Evolutionary conservation across 2,329 filamentous ascomycete species (phyloP), one percentile per base, ranked within the genome.

Genomic region (Sporothrix inflata): DNA sequence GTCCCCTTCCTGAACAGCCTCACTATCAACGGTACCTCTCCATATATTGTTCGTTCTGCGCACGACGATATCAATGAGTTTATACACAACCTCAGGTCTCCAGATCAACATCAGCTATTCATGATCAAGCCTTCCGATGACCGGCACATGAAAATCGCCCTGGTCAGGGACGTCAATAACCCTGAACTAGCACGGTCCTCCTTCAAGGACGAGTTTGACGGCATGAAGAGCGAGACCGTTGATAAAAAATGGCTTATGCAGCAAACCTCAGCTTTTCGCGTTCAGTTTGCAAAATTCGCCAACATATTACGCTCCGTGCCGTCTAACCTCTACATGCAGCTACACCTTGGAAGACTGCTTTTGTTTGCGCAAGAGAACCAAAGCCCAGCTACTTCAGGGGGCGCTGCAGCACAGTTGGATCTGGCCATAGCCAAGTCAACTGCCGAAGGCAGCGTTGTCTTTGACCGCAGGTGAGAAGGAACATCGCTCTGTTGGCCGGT

Each of bases 1-100:
- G 79, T 81, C 9, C 80, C 81, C 1, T 80, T 80, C 53, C 77
- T 77, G 21, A 75, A 84, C 51, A 76, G 34, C 34, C 47, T 69
- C 8, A 53, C 38, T 1, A 40, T 73, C 8, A 30, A 3, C 40
- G 66, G 66, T 8, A 2, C n/a, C 8, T 67, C 66, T 19, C 16
- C 16, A 3, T 2, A 38, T 8, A 38, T 16, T 16, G 4, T 70
- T 8, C 57, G 51, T 5, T 24, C 57, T 16, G 72, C 70, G 8
- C 34, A 61, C 7, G 30, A 8, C 1, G 57, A 66, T 16, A 71
- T 73, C n/a, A 45, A 9, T 21, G 7, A 7, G 1, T 19, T 61
- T 24, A n/a, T 49, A 11, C 69, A 69, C 34, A 27, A 2, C 27
- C 45, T 60, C 27, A n/a, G 12, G 3, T 27, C 38, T 30, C 21